Evolutionary conservation across 352 stramenopile genomes (phyloP).

Genomic region (Thalassiosira ordinaria): DNA sequence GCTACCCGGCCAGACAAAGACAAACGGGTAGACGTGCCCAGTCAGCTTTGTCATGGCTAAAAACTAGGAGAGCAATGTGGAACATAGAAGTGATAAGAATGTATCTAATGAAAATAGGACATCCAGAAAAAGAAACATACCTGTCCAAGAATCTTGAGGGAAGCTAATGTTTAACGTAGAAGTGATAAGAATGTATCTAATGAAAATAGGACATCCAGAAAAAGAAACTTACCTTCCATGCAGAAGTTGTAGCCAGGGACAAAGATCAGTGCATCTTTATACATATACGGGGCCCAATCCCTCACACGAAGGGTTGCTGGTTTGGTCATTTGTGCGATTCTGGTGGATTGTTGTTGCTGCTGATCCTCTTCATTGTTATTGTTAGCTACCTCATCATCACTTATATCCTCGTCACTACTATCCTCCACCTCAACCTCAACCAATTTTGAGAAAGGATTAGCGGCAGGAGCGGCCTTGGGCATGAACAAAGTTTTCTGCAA

Average conservation of each 20-base stretch:
- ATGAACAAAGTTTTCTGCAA: constrained; percentile 12
- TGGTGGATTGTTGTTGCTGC: neutral
- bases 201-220: no score
- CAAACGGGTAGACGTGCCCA: constrained; percentile 64
- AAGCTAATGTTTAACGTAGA: no score
- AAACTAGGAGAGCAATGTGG: no score
- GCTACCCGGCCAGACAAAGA: constrained; percentile 57
- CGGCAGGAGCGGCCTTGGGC: neutral
- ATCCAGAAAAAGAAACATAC: no score
- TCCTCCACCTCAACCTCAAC: neutral
- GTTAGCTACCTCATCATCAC: neutral
- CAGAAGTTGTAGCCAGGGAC: constrained; percentile 67
- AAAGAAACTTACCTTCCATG: no score
- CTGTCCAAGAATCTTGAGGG: constrained; percentile 60
- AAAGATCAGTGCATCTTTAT: constrained; percentile 67
- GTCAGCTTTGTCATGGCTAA: constrained; percentile 67
- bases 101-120: no score
- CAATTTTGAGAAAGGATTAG: neutral
- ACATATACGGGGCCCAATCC: constrained; percentile 21
- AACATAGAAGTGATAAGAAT: no score
- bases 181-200: no score
- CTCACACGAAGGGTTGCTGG: constrained; percentile 23
- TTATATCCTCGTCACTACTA: neutral
- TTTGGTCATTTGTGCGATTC: neutral
- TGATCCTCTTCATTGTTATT: neutral